Evolutionary conservation across 2,329 filamentous ascomycete genomes (phyloP).

Genomic region (Colletotrichum filicis): DNA sequence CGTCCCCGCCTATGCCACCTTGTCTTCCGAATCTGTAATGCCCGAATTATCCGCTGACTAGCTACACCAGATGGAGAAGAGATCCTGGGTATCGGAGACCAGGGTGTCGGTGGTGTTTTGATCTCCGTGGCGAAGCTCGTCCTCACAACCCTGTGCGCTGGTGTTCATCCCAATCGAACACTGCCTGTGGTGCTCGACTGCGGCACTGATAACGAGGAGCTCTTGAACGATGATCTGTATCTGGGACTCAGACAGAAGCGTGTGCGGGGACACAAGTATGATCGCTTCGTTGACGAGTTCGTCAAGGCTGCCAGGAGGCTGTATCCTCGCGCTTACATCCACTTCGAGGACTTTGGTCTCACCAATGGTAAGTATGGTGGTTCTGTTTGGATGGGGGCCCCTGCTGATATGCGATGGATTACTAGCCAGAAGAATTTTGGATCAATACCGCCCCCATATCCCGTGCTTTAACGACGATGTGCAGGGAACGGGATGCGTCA

Average conservation of each 20-base stretch:
- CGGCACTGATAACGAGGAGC: constrained; percentile 82
- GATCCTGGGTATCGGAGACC: constrained; percentile 90
- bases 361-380: constrained; percentile 64
- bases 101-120: constrained; percentile 85
- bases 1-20: background rate
- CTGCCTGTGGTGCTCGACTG: constrained; percentile 87
- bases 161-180: constrained; percentile 82
- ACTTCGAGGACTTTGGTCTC: constrained; percentile 91
- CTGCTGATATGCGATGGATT: background rate
- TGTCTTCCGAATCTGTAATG: background rate
- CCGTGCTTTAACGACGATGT: constrained; percentile 94
- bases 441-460: constrained; percentile 78
- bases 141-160: constrained; percentile 86
- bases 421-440: constrained; percentile 76
- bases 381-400: background rate
- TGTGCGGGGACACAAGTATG: constrained; percentile 77
- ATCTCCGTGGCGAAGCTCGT: constrained; percentile 88
- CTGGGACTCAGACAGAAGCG: constrained; percentile 77
- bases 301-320: constrained; percentile 73
- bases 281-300: constrained; percentile 81
- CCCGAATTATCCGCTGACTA: constrained; percentile 15
- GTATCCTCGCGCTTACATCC: constrained; percentile 85
- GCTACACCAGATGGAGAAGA: constrained; percentile 64
- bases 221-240: constrained; percentile 82
- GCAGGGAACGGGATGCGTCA: constrained; percentile 89